Base-by-base conservation (phyloP, 2,329 filamentous ascomycete species). In the Ophiostoma montium region DNA sequence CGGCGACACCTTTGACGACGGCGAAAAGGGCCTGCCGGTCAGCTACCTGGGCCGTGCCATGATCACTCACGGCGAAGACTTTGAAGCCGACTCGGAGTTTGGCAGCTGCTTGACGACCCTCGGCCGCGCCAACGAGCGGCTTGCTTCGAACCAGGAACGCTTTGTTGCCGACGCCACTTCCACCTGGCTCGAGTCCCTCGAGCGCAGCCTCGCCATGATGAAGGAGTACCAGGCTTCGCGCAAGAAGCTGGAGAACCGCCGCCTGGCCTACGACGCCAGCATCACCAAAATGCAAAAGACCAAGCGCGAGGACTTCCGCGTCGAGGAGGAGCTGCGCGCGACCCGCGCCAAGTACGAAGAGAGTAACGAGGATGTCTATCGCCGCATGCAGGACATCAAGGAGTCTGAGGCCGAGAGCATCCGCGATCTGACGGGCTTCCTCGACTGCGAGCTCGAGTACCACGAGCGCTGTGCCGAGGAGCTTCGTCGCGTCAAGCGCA, bases 281-380 rank as follows among this genome's bases (percentile, higher is more conserved):
- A 80, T 87, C 44, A 78, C 80, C 55, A 95, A 95, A 70, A 81
- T 95, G 78, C 82, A 94, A 60, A 95, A 95, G 66, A 81, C 84
- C 21, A 94, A 94, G 70, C 87, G 83, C 59, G 90, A 96, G 60
- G 90, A 96, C 63, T 94, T 92, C 68, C 76, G 87, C 54, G 75
- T 92, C 50, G 92, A 96, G 64, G 90, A 96, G 62, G 90, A 96
- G 65, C 76, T 95, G 48, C 84, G 90, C 50, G 76, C 80, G 27
- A 86, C 92, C 63, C 94, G 94, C 64, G 85, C 86, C 58, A 96
- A 96, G 67, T 96, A 95, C 61, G 92, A 96, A 62, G 92, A 96
- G 68, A 83, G 86, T 15, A 92, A 78, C 61, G 90, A 96, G 61
- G 90, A 96, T 59, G 89, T 96, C 49, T 76, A 82, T 58, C 79